phyloP scores from a whole-genome alignment of 176 grass and related monocot species.

The Phragmites australis region DNA sequence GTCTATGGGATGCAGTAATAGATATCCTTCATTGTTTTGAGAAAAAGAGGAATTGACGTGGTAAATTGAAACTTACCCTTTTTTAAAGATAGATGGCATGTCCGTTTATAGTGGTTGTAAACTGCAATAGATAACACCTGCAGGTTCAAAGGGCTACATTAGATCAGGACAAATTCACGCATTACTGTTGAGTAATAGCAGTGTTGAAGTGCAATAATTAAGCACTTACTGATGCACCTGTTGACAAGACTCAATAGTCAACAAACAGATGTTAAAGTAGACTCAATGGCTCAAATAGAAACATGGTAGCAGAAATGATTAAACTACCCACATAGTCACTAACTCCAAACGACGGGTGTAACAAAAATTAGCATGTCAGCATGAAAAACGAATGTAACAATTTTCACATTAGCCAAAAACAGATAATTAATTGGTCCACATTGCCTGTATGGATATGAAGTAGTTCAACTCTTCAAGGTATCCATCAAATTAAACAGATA shows the following conservation, averaged over 20 bases:
- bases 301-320: neutral
- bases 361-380: conserved; percentile 23
- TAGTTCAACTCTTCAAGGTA: conserved; percentile 17
- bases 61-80: no score
- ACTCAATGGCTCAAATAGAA: neutral
- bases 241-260: neutral
- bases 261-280: neutral
- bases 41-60: no score
- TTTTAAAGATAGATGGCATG: no score
- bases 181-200: no score
- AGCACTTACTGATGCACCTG: neutral
- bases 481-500: conserved; percentile 19
- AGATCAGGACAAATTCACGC: no score
- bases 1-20: no score
- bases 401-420: conserved; percentile 27
- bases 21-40: no score
- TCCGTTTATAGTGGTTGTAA: no score
- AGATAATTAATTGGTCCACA: no score
- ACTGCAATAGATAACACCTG: no score
- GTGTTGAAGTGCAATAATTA: neutral
- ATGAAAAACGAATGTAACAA: conserved; percentile 19
- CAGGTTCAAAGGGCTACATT: no score
- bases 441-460: neutral
- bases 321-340: conserved; percentile 21
- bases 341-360: neutral